phyloP scores from a whole-genome alignment of 2,329 filamentous ascomycete genomes.

The Apiospora arundinis region DNA sequence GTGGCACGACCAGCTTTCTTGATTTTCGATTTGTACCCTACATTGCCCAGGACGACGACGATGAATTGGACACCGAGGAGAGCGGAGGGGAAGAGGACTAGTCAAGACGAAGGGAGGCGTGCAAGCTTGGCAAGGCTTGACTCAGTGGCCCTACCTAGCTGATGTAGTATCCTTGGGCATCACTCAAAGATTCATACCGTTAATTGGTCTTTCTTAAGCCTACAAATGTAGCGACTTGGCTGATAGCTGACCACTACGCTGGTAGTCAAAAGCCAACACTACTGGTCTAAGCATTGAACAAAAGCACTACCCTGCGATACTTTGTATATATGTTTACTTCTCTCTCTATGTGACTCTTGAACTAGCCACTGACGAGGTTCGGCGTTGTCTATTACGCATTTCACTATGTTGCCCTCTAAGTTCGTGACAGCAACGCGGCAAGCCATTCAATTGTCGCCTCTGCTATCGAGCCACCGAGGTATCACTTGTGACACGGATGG shows the following conservation, averaged over 20 bases:
- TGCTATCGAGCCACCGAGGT: background rate
- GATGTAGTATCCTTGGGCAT: background rate
- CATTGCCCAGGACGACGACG: slow-evolving; percentile 65
- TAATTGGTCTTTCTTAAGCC: background rate
- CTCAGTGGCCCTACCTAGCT: background rate
- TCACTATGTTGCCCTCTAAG: background rate
- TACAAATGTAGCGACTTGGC: background rate
- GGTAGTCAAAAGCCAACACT: background rate
- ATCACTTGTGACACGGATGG: background rate
- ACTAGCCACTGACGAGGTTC: background rate
- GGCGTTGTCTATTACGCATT: background rate
- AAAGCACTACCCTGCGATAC: background rate
- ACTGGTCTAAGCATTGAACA: background rate
- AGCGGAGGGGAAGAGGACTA: background rate
- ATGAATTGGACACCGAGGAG: slow-evolving; percentile 48
- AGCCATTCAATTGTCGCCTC: background rate
- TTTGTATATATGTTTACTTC: background rate
- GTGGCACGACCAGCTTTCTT: slow-evolving; percentile 72
- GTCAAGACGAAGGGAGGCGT: background rate
- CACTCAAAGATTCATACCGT: background rate
- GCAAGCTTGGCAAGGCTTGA: background rate
- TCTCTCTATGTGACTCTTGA: background rate
- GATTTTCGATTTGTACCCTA: slow-evolving; percentile 85
- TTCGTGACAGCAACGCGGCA: background rate
- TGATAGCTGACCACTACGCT: background rate